Base-by-base conservation (phyloP, 2,329 filamentous ascomycete species). In the Curvularia sp. region DNA sequence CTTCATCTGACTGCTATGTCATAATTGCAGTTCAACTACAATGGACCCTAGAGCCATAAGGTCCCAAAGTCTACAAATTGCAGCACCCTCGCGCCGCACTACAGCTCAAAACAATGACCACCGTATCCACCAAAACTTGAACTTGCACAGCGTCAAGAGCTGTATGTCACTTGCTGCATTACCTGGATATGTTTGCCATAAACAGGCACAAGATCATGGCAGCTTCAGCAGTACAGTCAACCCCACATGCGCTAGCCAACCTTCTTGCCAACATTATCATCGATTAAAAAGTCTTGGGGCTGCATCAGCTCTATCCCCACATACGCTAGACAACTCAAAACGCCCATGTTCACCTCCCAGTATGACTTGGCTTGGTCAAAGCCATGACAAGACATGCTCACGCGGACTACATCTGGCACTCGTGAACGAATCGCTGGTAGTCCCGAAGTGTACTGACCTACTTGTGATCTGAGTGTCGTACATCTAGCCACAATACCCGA, bases 251-350 rank as follows among this genome's bases (percentile, higher is more conserved):
- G 63, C 70, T 69, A 70, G 51, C 50, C 54, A 58, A 55, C 54
- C 49, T 57, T 60, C 48, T 59, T 61, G 47, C 61, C 39, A 60
- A 57, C 58, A 57, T 50, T 64, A 57, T 57, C 55, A 42, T 61
- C 60, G 57, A 64, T 60, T 60, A 57, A 60, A 41, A 47, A 57
- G 10, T 41, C 45, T 61, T 57, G 51, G 32, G 61, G 47, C 52
- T 55, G 59, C 61, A 54, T 66, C 67, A 70, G 62, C 61, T 57
- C 38, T 59, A 53, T 54, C 63, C 68, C 68, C 65, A 70, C 69
- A 72, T 70, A 66, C 68, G 66, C 70, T 74, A 72, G 64, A 63
- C 63, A 72, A 47, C 58, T 64, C 64, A 66, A 46, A 30, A 60
- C 41, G 64, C 59, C 64, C 57, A n/a, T 53, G 8, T 47, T 46